These are phyloP conservation scores for Chaetomium strumarium DNA, from an alignment of 2,329 filamentous ascomycete species.

Conservation along the genomic window DNA sequence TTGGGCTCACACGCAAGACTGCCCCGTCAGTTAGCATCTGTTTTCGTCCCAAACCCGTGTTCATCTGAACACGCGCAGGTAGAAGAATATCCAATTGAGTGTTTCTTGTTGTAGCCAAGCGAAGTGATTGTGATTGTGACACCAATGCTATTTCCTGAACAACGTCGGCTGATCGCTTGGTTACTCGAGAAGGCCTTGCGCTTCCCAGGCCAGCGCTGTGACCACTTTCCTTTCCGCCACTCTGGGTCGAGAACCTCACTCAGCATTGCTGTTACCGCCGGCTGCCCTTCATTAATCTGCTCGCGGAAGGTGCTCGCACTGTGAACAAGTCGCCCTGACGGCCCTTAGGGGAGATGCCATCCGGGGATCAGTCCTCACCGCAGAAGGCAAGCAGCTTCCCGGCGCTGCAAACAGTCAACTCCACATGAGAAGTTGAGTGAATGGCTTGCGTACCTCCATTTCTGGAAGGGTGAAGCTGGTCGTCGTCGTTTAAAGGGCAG, in stretches of 20 bases:
- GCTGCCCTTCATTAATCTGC: neutral
- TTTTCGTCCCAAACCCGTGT: neutral
- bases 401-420: constrained; percentile 9
- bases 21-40: neutral
- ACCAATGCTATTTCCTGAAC: neutral
- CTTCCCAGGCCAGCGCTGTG: neutral
- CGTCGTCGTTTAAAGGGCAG: constrained; percentile 1
- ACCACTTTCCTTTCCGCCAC: neutral
- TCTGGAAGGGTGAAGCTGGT: constrained; percentile 2
- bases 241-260: neutral
- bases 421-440: neutral
- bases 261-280: neutral
- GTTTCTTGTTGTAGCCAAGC: neutral
- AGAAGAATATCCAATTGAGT: neutral
- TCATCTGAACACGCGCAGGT: neutral
- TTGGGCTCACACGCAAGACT: constrained; percentile 3
- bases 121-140: constrained; percentile 1
- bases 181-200: constrained; percentile 4
- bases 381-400: constrained; percentile 16
- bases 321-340: too few species aligned
- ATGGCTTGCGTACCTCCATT: neutral
- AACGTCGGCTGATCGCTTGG: neutral
- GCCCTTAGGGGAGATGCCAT: constrained; percentile 12
- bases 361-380: constrained; percentile 15
- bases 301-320: neutral